These are phyloP conservation scores for Magnaporthiopsis rhizophila DNA, from an alignment of 2,329 filamentous ascomycete species.

Conservation along the genomic window DNA sequence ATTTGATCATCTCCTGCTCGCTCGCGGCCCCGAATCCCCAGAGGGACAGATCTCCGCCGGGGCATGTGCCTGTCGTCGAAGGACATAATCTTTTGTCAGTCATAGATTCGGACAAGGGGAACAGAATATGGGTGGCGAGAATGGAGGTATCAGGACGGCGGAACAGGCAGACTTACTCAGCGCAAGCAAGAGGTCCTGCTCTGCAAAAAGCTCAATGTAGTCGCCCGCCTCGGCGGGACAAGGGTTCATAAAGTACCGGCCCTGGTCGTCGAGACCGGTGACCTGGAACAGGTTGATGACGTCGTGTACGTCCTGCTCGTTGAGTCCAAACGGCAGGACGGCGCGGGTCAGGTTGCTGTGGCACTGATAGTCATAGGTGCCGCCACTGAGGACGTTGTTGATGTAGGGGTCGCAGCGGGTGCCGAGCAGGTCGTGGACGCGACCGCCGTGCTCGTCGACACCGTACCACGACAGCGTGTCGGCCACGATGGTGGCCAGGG, in stretches of 20 bases:
- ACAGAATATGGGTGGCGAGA: conserved; percentile 15
- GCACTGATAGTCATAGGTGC: conserved; percentile 72
- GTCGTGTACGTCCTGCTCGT: conserved; percentile 72
- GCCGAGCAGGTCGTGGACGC: conserved; percentile 71
- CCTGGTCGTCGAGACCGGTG: conserved; percentile 64
- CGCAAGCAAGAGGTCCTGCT: conserved; percentile 62
- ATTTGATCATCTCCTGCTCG: conserved; percentile 59
- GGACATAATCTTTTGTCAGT: neutral
- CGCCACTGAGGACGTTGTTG: conserved; percentile 62
- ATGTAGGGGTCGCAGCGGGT: conserved; percentile 83
- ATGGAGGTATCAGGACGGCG: too few species aligned
- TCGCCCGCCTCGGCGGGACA: conserved; percentile 46
- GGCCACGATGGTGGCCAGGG: conserved; percentile 60
- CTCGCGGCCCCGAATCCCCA: conserved; percentile 70
- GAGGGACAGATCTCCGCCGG: conserved; percentile 71
- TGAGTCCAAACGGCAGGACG: conserved; percentile 58
- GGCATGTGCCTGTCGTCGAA: conserved; percentile 52
- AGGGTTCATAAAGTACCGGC: conserved; percentile 68
- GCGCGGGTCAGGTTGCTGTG: conserved; percentile 74
- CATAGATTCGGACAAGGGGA: neutral
- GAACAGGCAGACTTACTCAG: conserved; percentile 31
- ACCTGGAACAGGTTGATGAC: conserved; percentile 84
- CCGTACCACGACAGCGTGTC: conserved; percentile 61
- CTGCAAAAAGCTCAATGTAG: conserved; percentile 70
- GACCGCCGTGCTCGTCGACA: conserved; percentile 53